Percentiles rank a stretch among this genome's conserved stretches.
Evolutionary conservation across 2,329 filamentous ascomycete genomes (phyloP).

Genomic region (Xylaria sp.): DNA sequence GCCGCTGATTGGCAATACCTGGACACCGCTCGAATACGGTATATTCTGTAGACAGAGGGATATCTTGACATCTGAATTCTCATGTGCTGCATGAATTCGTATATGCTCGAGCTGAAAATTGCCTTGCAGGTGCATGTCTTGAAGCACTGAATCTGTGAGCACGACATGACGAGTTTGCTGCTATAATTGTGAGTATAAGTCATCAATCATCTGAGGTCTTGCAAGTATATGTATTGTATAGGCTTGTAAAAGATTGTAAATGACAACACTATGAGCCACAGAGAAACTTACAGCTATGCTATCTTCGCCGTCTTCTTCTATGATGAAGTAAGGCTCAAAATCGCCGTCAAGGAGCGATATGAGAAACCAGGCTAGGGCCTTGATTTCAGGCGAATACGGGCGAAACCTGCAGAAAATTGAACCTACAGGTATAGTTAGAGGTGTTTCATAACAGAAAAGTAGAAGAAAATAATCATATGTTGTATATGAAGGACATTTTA

Average conservation of each 20-base stretch:
- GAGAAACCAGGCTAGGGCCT: conserved; percentile 48
- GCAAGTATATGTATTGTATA: not conserved
- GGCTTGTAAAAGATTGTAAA: not conserved
- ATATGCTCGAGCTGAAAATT: conserved; percentile 46
- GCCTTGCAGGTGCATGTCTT: conserved; percentile 49
- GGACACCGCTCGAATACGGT: conserved; percentile 43
- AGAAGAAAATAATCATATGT: not conserved
- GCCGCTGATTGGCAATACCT: conserved; percentile 47
- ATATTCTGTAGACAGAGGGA: conserved; percentile 44
- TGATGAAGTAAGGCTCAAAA: conserved; percentile 49
- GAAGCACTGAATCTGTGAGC: conserved; percentile 43
- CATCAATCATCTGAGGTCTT: not conserved
- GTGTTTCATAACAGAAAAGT: not conserved
- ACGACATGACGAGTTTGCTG: conserved; percentile 43
- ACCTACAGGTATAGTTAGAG: conserved; percentile 34
- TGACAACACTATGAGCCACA: not conserved
- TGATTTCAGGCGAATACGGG: conserved; percentile 44
- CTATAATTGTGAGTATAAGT: conserved; percentile 19
- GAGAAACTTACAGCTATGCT: conserved; percentile 19
- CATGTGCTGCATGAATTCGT: conserved; percentile 40
- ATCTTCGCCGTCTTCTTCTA: conserved; percentile 42
- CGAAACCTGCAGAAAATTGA: conserved; percentile 48
- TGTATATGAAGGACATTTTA: not conserved
- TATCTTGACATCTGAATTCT: conserved; percentile 43
- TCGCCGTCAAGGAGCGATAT: conserved; percentile 47